Evolutionary conservation across 148 eudicot species (phyloP), one percentile per base, ranked within the genome.

Genomic region (Chenopodium berlandieri): DNA sequence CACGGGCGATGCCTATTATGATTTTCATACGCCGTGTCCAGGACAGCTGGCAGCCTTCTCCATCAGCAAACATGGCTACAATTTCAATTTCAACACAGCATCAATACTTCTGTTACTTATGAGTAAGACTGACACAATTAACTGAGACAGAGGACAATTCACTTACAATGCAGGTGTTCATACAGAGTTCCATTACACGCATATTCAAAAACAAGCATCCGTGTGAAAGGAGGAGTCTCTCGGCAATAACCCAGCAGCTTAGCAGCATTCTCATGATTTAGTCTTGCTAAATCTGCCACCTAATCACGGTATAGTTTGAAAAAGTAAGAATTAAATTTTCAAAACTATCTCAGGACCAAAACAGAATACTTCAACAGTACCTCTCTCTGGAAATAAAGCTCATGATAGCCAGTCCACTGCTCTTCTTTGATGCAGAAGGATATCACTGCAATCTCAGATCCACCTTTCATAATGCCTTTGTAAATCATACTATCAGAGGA

Each of bases 151-250:
- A 7, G 56, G 27, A 17, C 12, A 60, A 30, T 84, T 78, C 32
- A 83, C 98, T 90, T 88, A 97, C 99, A 97, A 84, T 97, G 99
- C 70, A 96, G 90, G 81, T 97, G 95, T 85, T 97, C 99, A 77
- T 90, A 89, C 75, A 97, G 85, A 27, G 98, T 94, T 78, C 99
- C 99, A 76, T 94, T 94, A 34, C 97, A 97, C 70, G 99, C 93
- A 77, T 94, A 94, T 73, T 94, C 93, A 67, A 94, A 90, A 84
- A 94, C 92, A 75, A 94, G 86, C 96, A 97, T 92, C 90, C 99
- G 91, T 40, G 98, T 89, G 79, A 97, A 97, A 0, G 99, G 98
- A 82, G 82, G 85, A 71, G 86, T 87, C 84, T 94, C 98, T 79
- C 91, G 87, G 88, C 97, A 94, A 75, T 94, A 97, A 5, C 99